Conservation (phyloP, 176 grass and related monocot genomes). For the Musa beccarii region DNA sequence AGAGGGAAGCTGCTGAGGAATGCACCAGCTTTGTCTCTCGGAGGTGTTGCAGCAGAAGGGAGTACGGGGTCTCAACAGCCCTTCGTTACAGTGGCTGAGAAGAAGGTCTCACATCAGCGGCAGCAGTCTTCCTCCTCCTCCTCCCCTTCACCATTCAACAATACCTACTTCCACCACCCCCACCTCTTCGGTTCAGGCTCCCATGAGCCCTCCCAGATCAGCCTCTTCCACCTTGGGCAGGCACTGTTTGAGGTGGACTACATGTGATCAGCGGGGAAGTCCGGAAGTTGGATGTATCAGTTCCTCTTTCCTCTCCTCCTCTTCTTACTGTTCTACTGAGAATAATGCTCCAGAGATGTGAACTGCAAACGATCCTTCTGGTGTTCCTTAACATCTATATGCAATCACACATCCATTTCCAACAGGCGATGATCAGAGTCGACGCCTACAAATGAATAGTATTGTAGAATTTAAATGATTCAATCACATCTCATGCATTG, state of each 20-base stretch:
- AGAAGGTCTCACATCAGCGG: background rate
- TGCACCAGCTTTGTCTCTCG: background rate
- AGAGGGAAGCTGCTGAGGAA: background rate
- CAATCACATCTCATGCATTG: too few species aligned
- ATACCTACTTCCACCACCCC: constrained; percentile 6
- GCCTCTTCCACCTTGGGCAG: constrained; percentile 3
- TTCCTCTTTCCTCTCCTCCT: background rate
- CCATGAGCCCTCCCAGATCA: background rate
- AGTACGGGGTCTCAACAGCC: too few species aligned
- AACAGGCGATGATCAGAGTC: too few species aligned
- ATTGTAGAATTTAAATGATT: too few species aligned
- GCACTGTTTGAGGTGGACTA: constrained; percentile 17
- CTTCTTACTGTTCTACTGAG: background rate
- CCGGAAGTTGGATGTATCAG: background rate
- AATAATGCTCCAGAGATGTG: too few species aligned
- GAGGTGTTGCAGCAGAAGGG: background rate
- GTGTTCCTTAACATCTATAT: too few species aligned
- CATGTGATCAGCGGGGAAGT: constrained; percentile 7
- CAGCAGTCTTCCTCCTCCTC: background rate
- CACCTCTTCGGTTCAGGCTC: constrained; percentile 2
- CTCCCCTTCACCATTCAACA: background rate
- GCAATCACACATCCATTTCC: too few species aligned
- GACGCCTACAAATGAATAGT: too few species aligned
- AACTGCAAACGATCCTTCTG: too few species aligned
- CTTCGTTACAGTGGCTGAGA: background rate